Evolutionary conservation across 768 basidiomycete species (phyloP).

Genomic region (Mrakia gelida): DNA sequence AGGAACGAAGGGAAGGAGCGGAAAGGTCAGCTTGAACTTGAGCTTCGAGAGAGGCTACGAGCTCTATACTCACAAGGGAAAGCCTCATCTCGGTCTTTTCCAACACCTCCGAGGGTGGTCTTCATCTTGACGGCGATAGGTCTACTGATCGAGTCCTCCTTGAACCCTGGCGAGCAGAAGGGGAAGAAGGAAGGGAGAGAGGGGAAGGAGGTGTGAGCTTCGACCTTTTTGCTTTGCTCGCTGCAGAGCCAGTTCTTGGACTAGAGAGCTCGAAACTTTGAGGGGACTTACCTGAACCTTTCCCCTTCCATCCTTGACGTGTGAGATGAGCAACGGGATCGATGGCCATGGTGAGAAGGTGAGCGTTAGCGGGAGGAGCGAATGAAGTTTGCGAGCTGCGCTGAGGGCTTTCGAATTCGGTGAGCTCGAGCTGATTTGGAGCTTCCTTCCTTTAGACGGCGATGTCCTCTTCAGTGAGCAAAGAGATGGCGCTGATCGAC

Average conservation of each 20-base stretch:
- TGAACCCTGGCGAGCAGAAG: constrained; percentile 11
- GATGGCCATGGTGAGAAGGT: constrained; percentile 32
- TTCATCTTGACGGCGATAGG: constrained; percentile 79
- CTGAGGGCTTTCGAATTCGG: too few species aligned
- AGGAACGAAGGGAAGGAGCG: neutral
- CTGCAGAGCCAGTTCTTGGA: neutral
- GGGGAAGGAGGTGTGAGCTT: neutral
- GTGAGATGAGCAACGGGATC: constrained; percentile 54
- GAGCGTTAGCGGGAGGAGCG: neutral
- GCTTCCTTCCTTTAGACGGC: too few species aligned
- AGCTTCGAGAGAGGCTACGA: neutral
- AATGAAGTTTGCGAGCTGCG: neutral
- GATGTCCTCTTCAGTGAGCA: too few species aligned
- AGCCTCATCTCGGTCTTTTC: constrained; percentile 89
- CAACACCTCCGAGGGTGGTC: constrained; percentile 76
- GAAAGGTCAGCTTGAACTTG: neutral
- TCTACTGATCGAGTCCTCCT: constrained; percentile 68
- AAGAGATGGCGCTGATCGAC: too few species aligned
- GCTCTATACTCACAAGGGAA: constrained; percentile 58
- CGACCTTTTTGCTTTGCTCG: too few species aligned
- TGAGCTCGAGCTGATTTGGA: too few species aligned
- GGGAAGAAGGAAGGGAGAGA: neutral
- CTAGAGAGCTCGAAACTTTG: neutral
- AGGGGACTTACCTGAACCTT: constrained; percentile 53
- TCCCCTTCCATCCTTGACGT: constrained; percentile 81